These are phyloP conservation scores for Penicillium sp. DNA, from an alignment of 2,329 filamentous ascomycete genomes.

Conservation along the genomic window DNA sequence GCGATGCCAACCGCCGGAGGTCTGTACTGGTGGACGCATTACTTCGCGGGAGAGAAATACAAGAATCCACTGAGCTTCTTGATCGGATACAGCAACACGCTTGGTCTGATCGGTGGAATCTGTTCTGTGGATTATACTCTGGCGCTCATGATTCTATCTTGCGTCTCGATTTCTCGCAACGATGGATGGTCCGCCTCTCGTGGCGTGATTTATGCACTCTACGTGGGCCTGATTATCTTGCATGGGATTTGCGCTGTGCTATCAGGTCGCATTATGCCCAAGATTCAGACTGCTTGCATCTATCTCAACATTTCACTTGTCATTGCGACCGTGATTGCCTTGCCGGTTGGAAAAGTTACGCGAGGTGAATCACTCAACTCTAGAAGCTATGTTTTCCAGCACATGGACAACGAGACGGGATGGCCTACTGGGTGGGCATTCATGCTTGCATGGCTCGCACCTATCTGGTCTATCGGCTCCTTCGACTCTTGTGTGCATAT, in stretches of 20 bases:
- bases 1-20: constrained; percentile 65
- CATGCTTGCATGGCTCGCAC: constrained; percentile 64
- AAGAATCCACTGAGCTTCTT: constrained; percentile 63
- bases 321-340: constrained; percentile 59
- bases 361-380: constrained; percentile 37
- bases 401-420: constrained; percentile 60
- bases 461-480: constrained; percentile 62
- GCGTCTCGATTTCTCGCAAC: constrained; percentile 61
- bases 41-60: constrained; percentile 59
- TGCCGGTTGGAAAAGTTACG: constrained; percentile 55
- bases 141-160: constrained; percentile 50
- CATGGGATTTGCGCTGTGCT: constrained; percentile 61
- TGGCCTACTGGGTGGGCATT: constrained; percentile 64
- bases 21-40: constrained; percentile 65
- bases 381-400: constrained; percentile 58
- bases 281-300: constrained; percentile 61
- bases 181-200: constrained; percentile 61
- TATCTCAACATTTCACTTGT: constrained; percentile 62
- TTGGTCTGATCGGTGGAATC: constrained; percentile 63
- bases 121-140: constrained; percentile 63
- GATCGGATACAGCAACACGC: constrained; percentile 65
- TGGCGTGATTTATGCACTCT: constrained; percentile 62
- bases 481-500: constrained; percentile 65
- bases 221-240: constrained; percentile 57
- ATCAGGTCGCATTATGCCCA: constrained; percentile 61